These are phyloP conservation scores for Cicer arietinum DNA, from an alignment of 306 rosid genomes.

Conservation along the genomic window DNA sequence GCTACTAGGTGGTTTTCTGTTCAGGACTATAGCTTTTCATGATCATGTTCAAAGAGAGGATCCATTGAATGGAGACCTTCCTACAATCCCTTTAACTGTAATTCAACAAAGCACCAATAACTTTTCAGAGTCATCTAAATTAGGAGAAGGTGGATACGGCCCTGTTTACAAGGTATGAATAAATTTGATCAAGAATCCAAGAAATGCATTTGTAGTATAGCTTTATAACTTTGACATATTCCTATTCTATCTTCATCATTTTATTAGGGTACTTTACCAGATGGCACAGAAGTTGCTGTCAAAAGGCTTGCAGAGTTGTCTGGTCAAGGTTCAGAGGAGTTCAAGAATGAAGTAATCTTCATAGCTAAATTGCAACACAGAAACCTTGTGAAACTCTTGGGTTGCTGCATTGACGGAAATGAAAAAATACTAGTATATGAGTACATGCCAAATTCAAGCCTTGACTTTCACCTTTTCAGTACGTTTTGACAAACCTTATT, in stretches of 20 bases:
- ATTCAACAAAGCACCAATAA: conserved; percentile 38
- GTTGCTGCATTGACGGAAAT: conserved; percentile 54
- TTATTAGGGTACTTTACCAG: conserved; percentile 58
- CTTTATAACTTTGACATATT: neutral
- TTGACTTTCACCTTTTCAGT: conserved; percentile 59
- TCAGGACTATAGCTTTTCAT: neutral
- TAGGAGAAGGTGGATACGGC: conserved; percentile 75
- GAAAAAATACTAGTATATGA: conserved; percentile 67
- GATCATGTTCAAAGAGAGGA: conserved; percentile 12
- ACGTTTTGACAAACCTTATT: conserved; percentile 2
- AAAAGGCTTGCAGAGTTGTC: conserved; percentile 65
- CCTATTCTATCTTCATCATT: neutral
- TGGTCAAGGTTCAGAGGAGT: conserved; percentile 63
- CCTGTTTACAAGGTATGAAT: conserved; percentile 57
- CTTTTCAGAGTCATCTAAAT: conserved; percentile 54
- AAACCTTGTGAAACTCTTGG: conserved; percentile 69
- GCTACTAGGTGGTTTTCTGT: neutral
- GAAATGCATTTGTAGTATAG: neutral
- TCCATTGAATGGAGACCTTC: conserved; percentile 41
- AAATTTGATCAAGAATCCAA: neutral
- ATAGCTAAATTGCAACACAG: conserved; percentile 59
- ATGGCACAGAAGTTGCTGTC: conserved; percentile 62
- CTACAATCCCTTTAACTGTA: conserved; percentile 33
- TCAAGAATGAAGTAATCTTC: conserved; percentile 58
- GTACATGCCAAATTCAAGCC: conserved; percentile 60